Evolutionary conservation across 768 basidiomycete genomes (phyloP).

Genomic region (Ramaria sp.): DNA sequence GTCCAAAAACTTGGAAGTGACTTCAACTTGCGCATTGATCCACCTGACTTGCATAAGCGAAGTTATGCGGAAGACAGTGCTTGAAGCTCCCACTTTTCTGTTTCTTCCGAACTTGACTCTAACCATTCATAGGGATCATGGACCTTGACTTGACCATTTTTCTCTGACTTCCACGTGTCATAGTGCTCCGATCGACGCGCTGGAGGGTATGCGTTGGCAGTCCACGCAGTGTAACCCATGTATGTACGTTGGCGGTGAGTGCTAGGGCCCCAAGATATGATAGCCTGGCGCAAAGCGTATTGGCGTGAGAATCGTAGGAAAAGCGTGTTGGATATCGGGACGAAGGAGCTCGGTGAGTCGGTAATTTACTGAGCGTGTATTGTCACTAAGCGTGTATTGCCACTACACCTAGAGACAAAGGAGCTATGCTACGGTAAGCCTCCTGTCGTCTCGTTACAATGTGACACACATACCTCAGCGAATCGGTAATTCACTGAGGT

Average conservation of each 20-base stretch:
- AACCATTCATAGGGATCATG: constrained; percentile 71
- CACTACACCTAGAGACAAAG: no score
- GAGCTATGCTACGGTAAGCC: no score
- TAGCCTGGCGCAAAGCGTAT: neutral
- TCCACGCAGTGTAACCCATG: constrained; percentile 39
- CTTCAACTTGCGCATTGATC: constrained; percentile 49
- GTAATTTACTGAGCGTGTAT: no score
- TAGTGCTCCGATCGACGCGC: constrained; percentile 57
- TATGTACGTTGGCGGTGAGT: neutral
- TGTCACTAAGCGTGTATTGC: no score
- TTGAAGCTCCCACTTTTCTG: constrained; percentile 28
- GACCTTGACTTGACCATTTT: constrained; percentile 50
- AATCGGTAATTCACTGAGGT: no score
- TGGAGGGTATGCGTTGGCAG: constrained; percentile 47
- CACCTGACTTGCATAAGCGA: constrained; percentile 22
- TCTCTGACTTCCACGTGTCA: constrained; percentile 58
- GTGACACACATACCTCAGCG: no score
- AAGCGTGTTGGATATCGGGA: no score
- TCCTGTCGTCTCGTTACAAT: no score
- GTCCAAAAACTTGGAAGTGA: constrained; percentile 50
- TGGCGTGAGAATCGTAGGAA: neutral
- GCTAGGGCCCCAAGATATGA: neutral
- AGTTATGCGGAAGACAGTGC: neutral
- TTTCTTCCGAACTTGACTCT: constrained; percentile 52
- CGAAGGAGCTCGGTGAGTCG: no score